Conservation (phyloP, 495 filamentous ascomycete species). For the Neurospora tetraspora region DNA sequence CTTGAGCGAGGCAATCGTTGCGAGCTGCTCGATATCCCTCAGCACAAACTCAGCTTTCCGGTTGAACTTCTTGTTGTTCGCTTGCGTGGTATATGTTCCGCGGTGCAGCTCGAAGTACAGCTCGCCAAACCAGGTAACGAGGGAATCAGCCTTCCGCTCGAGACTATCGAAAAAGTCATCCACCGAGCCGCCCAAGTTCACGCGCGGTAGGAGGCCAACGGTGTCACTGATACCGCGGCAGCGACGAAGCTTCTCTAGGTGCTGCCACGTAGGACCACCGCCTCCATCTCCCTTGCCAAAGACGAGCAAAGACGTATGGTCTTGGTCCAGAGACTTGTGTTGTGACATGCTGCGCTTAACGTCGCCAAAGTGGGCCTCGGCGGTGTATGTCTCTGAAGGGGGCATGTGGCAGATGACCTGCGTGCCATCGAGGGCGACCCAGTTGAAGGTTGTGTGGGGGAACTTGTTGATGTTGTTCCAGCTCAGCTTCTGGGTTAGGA, state of each 20-base stretch:
- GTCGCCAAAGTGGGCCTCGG: slow-evolving; percentile 90
- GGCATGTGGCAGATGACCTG: slow-evolving; percentile 98
- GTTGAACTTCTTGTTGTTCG: slow-evolving; percentile 94
- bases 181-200: slow-evolving; percentile 86
- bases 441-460: slow-evolving; percentile 96
- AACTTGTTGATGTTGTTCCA: slow-evolving; percentile 99
- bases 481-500: slow-evolving; percentile 91
- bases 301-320: slow-evolving; percentile 76
- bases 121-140: slow-evolving; percentile 96
- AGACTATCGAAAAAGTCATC: slow-evolving; percentile 89
- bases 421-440: slow-evolving; percentile 88
- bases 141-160: slow-evolving; percentile 65
- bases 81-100: slow-evolving; percentile 93
- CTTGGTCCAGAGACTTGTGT: slow-evolving; percentile 91
- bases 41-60: slow-evolving; percentile 74
- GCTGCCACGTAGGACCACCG: slow-evolving; percentile 87
- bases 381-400: slow-evolving; percentile 88
- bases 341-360: slow-evolving; percentile 82
- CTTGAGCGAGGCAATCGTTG: slow-evolving; percentile 71
- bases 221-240: slow-evolving; percentile 89
- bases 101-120: slow-evolving; percentile 96
- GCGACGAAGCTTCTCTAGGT: slow-evolving; percentile 89
- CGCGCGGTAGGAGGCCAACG: slow-evolving; percentile 68
- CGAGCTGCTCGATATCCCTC: slow-evolving; percentile 79
- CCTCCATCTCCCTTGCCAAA: slow-evolving; percentile 97